A percentile compares a stretch with the other conserved stretches of the same genome.
phyloP scores from a whole-genome alignment of 1,284 basidiomycete genomes.

The Cryptococcus hybrid region DNA sequence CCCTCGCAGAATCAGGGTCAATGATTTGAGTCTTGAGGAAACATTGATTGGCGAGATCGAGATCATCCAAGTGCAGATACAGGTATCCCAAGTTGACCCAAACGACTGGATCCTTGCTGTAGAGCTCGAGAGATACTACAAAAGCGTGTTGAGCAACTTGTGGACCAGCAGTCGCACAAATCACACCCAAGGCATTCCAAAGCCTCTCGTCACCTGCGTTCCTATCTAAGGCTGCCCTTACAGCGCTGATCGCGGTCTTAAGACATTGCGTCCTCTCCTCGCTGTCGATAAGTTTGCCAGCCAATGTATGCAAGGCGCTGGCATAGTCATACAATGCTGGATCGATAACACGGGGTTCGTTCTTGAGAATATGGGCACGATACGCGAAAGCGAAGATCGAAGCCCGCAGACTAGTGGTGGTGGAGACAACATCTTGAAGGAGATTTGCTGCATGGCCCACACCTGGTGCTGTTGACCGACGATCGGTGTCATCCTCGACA shows the following conservation, averaged over 20 bases:
- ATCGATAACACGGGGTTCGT: constrained; percentile 57
- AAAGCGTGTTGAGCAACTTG: constrained; percentile 82
- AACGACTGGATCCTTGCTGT: constrained; percentile 70
- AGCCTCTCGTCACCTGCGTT: constrained; percentile 71
- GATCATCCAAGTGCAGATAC: constrained; percentile 78
- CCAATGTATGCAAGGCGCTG: constrained; percentile 61
- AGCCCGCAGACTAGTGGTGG: constrained; percentile 55
- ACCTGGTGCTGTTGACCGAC: constrained; percentile 33
- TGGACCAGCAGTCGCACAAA: constrained; percentile 34
- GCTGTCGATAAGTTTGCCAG: constrained; percentile 30
- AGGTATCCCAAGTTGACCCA: constrained; percentile 92
- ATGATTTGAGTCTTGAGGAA: constrained; percentile 85
- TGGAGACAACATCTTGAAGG: constrained; percentile 22
- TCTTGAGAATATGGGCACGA: constrained; percentile 65
- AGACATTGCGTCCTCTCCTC: constrained; percentile 47
- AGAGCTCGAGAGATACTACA: constrained; percentile 81
- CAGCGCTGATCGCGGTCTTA: constrained; percentile 61
- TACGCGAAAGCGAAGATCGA: constrained; percentile 70
- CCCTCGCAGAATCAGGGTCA: constrained; percentile 82
- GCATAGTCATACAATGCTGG: constrained; percentile 77
- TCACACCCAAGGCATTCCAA: constrained; percentile 62
- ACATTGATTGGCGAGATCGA: constrained; percentile 80
- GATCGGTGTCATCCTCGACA: constrained; percentile 42
- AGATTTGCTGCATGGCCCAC: constrained; percentile 41
- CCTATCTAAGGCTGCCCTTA: constrained; percentile 72